A percentile compares a stretch with the other conserved stretches of the same genome.
Evolutionary conservation across 495 filamentous ascomycete genomes (phyloP).

Genomic region (Talaromyces trachyspermus): DNA sequence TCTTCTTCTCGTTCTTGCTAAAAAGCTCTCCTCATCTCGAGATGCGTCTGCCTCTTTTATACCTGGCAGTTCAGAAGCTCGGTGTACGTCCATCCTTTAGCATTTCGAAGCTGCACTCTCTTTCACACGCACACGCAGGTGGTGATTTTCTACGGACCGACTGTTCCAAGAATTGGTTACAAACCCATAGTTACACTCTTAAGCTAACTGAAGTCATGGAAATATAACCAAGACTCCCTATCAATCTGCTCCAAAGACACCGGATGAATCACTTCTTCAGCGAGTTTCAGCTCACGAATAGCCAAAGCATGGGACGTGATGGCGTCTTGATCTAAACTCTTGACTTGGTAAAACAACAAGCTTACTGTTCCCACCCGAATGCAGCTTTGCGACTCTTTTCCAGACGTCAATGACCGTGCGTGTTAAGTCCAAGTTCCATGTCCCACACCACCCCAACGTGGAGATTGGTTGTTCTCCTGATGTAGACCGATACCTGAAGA

Average conservation of each 20-base stretch:
- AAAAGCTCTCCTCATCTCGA: too few species aligned
- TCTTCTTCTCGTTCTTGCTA: too few species aligned
- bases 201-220: too few species aligned
- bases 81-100: too few species aligned
- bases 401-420: background rate
- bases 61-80: too few species aligned
- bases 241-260: conserved; percentile 12
- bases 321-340: background rate
- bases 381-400: background rate
- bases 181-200: too few species aligned
- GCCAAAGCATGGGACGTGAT: conserved; percentile 11
- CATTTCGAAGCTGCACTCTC: too few species aligned
- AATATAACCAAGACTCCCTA: conserved; percentile 5
- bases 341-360: background rate
- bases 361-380: background rate
- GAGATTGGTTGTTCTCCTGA: background rate
- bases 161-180: too few species aligned
- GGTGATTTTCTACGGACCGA: too few species aligned
- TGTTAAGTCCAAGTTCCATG: background rate
- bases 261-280: conserved; percentile 9
- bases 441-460: background rate
- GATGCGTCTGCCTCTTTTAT: too few species aligned
- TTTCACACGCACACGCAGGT: too few species aligned
- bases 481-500: conserved; percentile 21
- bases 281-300: conserved; percentile 9